Evolutionary conservation across 768 basidiomycete genomes (phyloP).

Genomic region (Gelatoporia subvermispora): DNA sequence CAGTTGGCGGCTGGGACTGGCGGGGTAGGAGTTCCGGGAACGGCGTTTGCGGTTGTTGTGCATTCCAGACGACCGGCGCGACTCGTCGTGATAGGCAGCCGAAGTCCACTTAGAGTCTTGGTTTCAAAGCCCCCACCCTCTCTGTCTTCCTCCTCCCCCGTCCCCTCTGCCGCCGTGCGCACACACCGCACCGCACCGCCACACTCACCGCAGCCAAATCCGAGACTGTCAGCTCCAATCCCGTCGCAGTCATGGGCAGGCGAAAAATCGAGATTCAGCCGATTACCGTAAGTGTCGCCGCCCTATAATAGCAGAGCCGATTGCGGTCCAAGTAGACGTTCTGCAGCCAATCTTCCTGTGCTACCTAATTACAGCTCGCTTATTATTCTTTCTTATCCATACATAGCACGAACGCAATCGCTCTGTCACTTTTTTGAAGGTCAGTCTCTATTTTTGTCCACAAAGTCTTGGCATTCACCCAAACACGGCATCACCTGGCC

Average conservation of each 20-base stretch:
- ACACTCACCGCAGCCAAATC: slow-evolving; percentile 1
- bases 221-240: too few relatives aligned
- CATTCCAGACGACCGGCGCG: slow-evolving; percentile 16
- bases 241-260: slow-evolving; percentile 51
- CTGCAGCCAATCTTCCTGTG: slow-evolving; percentile 11
- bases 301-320: slow-evolving; percentile 23
- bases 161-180: slow-evolving; percentile 2
- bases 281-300: slow-evolving; percentile 55
- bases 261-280: slow-evolving; percentile 82
- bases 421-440: slow-evolving; percentile 89
- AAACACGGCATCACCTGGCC: slow-evolving; percentile 12
- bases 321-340: slow-evolving; percentile 25
- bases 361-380: slow-evolving; percentile 19
- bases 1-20: slow-evolving; percentile 13
- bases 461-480: slow-evolving; percentile 49
- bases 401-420: slow-evolving; percentile 87
- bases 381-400: slow-evolving; percentile 27
- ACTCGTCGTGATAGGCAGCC: slow-evolving; percentile 5
- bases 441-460: slow-evolving; percentile 34
- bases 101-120: slow-evolving; percentile 11
- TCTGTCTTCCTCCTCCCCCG: slow-evolving; percentile 4
- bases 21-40: slow-evolving; percentile 18
- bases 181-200: not conserved
- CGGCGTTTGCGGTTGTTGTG: slow-evolving; percentile 22
- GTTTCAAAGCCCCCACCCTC: not conserved